Conservation (phyloP, 768 basidiomycete genomes). For the Mycena albidolilacea region DNA sequence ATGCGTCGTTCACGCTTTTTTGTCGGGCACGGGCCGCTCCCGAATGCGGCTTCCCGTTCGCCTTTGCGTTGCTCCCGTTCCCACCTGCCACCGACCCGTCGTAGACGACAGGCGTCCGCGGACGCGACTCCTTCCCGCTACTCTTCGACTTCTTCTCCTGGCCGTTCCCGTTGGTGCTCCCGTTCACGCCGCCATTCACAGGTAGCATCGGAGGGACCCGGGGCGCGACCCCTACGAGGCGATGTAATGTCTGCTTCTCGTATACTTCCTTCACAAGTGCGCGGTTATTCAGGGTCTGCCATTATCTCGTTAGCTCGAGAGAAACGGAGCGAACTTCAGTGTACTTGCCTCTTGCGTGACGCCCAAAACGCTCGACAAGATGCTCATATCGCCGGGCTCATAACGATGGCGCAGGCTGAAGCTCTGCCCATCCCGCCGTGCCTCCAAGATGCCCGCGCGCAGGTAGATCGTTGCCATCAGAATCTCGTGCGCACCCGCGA, state of each 20-base stretch:
- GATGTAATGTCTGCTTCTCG: conserved; percentile 70
- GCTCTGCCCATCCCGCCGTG: conserved; percentile 67
- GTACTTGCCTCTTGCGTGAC: conserved; percentile 84
- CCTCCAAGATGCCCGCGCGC: conserved; percentile 72
- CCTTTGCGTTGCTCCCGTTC: conserved; percentile 33
- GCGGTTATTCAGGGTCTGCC: conserved; percentile 82
- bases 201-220: conserved; percentile 22
- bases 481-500: conserved; percentile 86
- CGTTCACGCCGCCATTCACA: conserved; percentile 37
- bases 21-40: conserved; percentile 31
- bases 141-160: conserved; percentile 24
- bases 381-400: conserved; percentile 78
- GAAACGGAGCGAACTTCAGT: background rate
- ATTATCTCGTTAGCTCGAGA: conserved; percentile 11
- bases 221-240: conserved; percentile 64
- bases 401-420: conserved; percentile 58
- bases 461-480: conserved; percentile 82
- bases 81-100: conserved; percentile 12
- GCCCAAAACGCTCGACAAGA: conserved; percentile 84
- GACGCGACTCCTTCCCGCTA: conserved; percentile 18
- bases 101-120: conserved; percentile 24
- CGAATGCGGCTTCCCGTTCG: conserved; percentile 27
- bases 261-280: conserved; percentile 79
- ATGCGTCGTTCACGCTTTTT: conserved; percentile 53
- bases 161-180: background rate